These are phyloP conservation scores for Zoysia matrella DNA, from an alignment of 202 grass and related monocot genomes.

Conservation along the genomic window DNA sequence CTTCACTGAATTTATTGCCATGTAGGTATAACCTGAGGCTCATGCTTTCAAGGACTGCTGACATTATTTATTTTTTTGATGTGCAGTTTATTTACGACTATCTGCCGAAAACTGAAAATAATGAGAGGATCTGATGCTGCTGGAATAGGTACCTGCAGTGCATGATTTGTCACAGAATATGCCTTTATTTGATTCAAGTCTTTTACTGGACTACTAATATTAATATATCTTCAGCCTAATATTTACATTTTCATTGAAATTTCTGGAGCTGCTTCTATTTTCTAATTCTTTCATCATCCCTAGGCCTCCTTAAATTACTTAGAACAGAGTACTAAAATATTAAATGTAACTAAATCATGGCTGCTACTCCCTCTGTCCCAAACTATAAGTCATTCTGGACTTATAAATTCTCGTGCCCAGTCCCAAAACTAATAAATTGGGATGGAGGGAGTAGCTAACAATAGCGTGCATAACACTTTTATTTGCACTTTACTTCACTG, in stretches of 20 bases:
- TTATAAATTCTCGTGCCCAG: too few relatives aligned
- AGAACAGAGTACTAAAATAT: not conserved
- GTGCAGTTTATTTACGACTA: slow-evolving; percentile 63
- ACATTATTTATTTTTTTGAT: slow-evolving; percentile 34
- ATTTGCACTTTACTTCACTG: not conserved
- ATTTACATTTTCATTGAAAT: not conserved
- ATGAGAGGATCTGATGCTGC: slow-evolving; percentile 27
- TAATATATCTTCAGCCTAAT: not conserved
- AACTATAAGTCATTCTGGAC: too few relatives aligned
- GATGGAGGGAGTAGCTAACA: too few relatives aligned
- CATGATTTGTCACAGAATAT: not conserved
- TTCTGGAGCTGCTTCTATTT: not conserved
- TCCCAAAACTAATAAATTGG: too few relatives aligned
- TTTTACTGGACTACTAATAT: not conserved
- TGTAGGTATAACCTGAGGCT: not conserved
- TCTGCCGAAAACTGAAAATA: slow-evolving; percentile 60
- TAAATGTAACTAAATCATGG: not conserved
- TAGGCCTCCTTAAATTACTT: not conserved
- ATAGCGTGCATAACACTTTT: not conserved
- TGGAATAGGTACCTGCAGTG: slow-evolving; percentile 52
- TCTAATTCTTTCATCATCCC: not conserved
- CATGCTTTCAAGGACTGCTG: not conserved
- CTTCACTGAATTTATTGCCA: slow-evolving; percentile 6
- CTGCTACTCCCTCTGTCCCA: too few relatives aligned
- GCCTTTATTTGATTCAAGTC: not conserved